phyloP scores from a whole-genome alignment of 768 basidiomycete species.

The Dendrothele bispora region DNA sequence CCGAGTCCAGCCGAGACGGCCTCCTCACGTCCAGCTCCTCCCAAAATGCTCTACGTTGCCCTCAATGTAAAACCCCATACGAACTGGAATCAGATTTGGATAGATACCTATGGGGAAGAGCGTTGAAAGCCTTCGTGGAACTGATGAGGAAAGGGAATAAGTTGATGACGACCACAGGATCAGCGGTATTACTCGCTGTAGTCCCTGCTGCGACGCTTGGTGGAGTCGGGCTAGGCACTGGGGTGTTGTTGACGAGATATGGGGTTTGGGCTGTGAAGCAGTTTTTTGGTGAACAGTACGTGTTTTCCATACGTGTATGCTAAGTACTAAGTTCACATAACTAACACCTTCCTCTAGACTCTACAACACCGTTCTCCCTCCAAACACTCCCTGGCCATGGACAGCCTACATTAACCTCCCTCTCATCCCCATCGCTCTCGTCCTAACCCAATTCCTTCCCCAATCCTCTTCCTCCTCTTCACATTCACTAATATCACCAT shows the following conservation, averaged over 20 bases:
- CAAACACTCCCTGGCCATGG: conserved; percentile 76
- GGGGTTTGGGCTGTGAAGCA: conserved; percentile 71
- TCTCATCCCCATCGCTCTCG: conserved; percentile 64
- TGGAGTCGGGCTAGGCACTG: conserved; percentile 55
- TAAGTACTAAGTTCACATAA: not conserved
- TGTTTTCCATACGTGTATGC: conserved; percentile 1
- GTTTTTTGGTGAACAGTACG: conserved; percentile 70
- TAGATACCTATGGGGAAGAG: no score
- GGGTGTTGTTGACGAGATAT: conserved; percentile 58
- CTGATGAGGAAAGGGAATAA: conserved; percentile 53
- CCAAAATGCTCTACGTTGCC: conserved; percentile 71
- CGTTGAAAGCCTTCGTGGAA: conserved; percentile 41
- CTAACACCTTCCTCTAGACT: conserved; percentile 36
- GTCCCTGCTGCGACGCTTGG: conserved; percentile 3
- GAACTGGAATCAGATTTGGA: conserved; percentile 59
- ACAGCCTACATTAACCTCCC: conserved; percentile 76
- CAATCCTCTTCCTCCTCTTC: no score
- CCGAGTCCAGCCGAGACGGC: conserved; percentile 57
- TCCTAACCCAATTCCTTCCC: conserved; percentile 63
- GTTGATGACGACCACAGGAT: conserved; percentile 48
- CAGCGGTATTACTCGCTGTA: conserved; percentile 47
- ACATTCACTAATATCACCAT: no score
- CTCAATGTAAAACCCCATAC: conserved; percentile 70
- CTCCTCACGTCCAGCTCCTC: conserved; percentile 39
- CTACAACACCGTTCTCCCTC: conserved; percentile 62